Evolutionary conservation across 176 grass and related monocot species (phyloP).

Genomic region (Hyparrhenia diplandra): DNA sequence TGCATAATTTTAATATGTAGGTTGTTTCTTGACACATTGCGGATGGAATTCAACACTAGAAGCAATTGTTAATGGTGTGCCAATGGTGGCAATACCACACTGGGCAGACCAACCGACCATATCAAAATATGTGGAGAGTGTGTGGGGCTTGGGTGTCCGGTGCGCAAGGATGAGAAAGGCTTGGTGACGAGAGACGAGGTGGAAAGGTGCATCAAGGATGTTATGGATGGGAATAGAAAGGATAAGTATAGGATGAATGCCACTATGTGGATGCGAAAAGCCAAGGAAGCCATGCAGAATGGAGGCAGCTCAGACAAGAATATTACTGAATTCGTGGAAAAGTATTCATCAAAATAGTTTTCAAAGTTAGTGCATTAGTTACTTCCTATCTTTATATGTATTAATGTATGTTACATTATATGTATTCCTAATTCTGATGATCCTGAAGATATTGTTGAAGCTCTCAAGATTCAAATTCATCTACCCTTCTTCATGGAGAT

Average conservation of each 20-base stretch:
- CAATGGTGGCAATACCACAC: constrained; percentile 28
- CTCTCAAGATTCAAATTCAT: too few relatives aligned
- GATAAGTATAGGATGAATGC: constrained; percentile 6
- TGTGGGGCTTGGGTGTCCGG: constrained; percentile 28
- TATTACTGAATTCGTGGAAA: not conserved
- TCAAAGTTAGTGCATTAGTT: not conserved
- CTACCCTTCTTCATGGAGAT: too few relatives aligned
- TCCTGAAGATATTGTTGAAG: too few relatives aligned
- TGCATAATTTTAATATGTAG: not conserved
- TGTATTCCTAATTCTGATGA: not conserved
- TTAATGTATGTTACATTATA: not conserved
- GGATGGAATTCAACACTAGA: constrained; percentile 52
- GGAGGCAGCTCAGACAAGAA: constrained; percentile 25
- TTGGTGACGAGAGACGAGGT: not conserved
- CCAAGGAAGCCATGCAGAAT: not conserved
- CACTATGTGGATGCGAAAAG: not conserved
- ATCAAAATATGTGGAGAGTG: constrained; percentile 39
- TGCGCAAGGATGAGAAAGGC: not conserved
- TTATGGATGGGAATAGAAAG: constrained; percentile 20
- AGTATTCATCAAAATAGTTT: not conserved
- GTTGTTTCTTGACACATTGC: constrained; percentile 52
- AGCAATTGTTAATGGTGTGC: constrained; percentile 15
- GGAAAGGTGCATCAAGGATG: constrained; percentile 13
- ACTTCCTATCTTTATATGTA: not conserved
- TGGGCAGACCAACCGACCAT: constrained; percentile 45